Conservation (phyloP, 116 monocot species). For the Trichopus zeylanicus region DNA sequence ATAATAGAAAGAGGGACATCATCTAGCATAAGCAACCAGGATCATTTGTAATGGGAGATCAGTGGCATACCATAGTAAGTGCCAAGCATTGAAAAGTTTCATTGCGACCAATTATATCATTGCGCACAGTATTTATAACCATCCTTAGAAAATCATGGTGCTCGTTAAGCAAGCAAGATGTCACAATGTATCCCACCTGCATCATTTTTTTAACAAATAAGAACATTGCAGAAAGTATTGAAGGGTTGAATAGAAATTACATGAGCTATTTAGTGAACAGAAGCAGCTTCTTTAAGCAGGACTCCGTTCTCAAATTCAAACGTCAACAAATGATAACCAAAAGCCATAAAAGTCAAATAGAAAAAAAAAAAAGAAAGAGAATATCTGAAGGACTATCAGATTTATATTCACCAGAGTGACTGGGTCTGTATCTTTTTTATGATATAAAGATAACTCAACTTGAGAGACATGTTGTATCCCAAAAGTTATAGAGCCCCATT, state of each 20-base stretch:
- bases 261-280: neutral
- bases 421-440: no score
- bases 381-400: neutral
- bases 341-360: neutral
- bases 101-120: conserved; percentile 97
- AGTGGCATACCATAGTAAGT: conserved; percentile 77
- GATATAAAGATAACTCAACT: no score
- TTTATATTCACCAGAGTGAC: neutral
- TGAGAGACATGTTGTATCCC: no score
- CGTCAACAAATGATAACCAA: neutral
- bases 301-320: neutral
- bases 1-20: neutral
- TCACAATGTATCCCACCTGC: conserved; percentile 98
- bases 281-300: neutral
- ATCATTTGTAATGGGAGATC: neutral
- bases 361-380: neutral
- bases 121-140: conserved; percentile 94
- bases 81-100: conserved; percentile 98
- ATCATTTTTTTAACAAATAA: conserved; percentile 3
- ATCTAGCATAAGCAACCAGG: neutral
- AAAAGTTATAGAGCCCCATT: no score
- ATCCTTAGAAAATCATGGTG: conserved; percentile 91
- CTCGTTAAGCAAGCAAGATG: conserved; percentile 89
- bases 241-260: neutral
- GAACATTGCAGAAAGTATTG: neutral